phyloP scores from a whole-genome alignment of 2,329 filamentous ascomycete genomes.

The Xylariaceae sp. region DNA sequence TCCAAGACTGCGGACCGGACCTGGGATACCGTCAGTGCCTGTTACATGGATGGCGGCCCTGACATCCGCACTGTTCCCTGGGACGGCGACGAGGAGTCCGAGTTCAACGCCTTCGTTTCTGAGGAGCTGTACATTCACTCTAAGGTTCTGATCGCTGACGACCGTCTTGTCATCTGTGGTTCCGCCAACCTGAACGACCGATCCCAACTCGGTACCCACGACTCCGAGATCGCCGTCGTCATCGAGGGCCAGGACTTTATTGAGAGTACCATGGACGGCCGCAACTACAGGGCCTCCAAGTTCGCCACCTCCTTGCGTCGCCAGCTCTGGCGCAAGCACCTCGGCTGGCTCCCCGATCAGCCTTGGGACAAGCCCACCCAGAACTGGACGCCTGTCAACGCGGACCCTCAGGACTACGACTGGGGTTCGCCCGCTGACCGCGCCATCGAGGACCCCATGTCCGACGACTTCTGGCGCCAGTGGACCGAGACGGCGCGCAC shows the following conservation, averaged over 20 bases:
- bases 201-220: constrained; percentile 75
- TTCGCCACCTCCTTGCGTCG: constrained; percentile 79
- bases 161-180: constrained; percentile 78
- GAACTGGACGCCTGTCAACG: constrained; percentile 72
- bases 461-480: constrained; percentile 59
- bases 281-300: constrained; percentile 63
- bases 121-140: constrained; percentile 72
- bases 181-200: constrained; percentile 91
- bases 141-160: constrained; percentile 86
- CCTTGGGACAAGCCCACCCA: constrained; percentile 58
- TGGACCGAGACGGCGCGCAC: constrained; percentile 68
- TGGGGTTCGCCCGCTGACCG: constrained; percentile 62
- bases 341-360: constrained; percentile 76
- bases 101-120: constrained; percentile 56
- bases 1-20: constrained; percentile 48
- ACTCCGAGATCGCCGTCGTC: constrained; percentile 84
- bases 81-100: constrained; percentile 49
- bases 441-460: constrained; percentile 69
- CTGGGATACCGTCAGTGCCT: constrained; percentile 71
- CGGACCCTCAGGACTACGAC: constrained; percentile 66
- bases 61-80: constrained; percentile 58
- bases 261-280: constrained; percentile 67
- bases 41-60: constrained; percentile 75
- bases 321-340: constrained; percentile 84
- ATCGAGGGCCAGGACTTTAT: constrained; percentile 72